Conservation (phyloP, 1,284 basidiomycete genomes). For the Abortiporus biennis region DNA sequence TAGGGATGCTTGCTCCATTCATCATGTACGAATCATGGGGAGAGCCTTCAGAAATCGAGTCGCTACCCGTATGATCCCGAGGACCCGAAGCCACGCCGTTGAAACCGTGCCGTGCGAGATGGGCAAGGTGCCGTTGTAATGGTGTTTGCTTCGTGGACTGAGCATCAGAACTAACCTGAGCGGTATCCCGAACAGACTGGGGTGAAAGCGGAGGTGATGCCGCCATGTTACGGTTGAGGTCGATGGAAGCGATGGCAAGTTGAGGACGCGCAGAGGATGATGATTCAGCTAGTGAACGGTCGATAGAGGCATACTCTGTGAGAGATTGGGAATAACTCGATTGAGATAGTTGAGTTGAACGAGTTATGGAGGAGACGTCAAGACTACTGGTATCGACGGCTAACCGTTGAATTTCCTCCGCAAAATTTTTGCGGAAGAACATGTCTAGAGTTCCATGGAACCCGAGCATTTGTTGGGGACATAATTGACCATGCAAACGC, state of each 20-base stretch:
- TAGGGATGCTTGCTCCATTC: slow-evolving; percentile 36
- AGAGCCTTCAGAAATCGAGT: slow-evolving; percentile 56
- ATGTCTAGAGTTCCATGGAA: slow-evolving; percentile 90
- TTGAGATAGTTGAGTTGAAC: slow-evolving; percentile 6
- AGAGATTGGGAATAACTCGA: slow-evolving; percentile 1
- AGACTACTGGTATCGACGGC: slow-evolving; percentile 33
- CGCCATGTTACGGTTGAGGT: slow-evolving; percentile 24
- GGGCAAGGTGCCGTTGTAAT: slow-evolving; percentile 69
- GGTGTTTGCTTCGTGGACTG: slow-evolving; percentile 56
- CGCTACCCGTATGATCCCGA: slow-evolving; percentile 50
- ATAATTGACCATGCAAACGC: slow-evolving; percentile 76
- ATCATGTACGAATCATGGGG: slow-evolving; percentile 69
- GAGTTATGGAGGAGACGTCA: slow-evolving; percentile 16
- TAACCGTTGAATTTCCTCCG: slow-evolving; percentile 77
- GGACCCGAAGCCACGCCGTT: slow-evolving; percentile 72
- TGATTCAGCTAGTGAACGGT: slow-evolving; percentile 3
- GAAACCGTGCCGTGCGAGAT: slow-evolving; percentile 74
- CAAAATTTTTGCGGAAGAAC: slow-evolving; percentile 87
- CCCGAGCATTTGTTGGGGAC: slow-evolving; percentile 80
- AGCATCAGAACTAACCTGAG: slow-evolving; percentile 15
- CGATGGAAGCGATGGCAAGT: slow-evolving; percentile 11
- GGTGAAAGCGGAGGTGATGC: slow-evolving; percentile 42
- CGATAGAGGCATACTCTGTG: slow-evolving; percentile 6
- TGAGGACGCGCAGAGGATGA: slow-evolving; percentile 8
- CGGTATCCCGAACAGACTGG: slow-evolving; percentile 19